Evolutionary conservation across 176 grass and related monocot species (phyloP), one percentile per base, ranked within the genome.

Genomic region (Lolium multiflorum): DNA sequence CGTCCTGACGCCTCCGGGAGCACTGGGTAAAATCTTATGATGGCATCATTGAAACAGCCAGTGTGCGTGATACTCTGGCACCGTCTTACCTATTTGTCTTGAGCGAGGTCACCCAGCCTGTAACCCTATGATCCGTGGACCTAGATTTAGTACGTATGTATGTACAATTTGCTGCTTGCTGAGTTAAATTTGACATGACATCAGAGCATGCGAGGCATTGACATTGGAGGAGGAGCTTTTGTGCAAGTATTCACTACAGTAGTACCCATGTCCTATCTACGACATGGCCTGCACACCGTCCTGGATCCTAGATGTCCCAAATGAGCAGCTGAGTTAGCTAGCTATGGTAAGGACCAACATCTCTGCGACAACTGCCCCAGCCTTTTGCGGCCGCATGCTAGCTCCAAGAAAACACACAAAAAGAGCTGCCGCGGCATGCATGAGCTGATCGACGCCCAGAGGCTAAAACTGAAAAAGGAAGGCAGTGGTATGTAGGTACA

Each of bases 331-430:
- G 69, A 24, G 72, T 3, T 25, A 12, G 17, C 39, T 56, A 11
- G n/a, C 26, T 74, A 26, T 28, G 22, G 50, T n/a, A 35, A 43
- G 81, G 48, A 39, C 49, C 67, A 77, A 47, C 54, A 78, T 76
- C n/a, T 43, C 35, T 50, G 51, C 82, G 83, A 77, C 88, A 90
- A 63, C 11, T 78, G 72, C 83, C 88, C 88, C 83, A 82, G 79
- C 61, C 79, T 82, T 82, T 50, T 54, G 82, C 17, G 62, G 62
- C 83, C 78, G 69, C 78, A 86, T 70, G 71, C 63, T 66, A 66
- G 63, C 54, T 86, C n/a, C 71, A 61, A 35, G 79, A 81, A 81
- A 79, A 50, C 61, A 22, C 13, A 61, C 56, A 73, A 58, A 77
- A 76, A 41, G 83, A 82, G 22, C 83, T 52, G 71, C 68, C 51